Base-by-base conservation (phyloP, 2,329 filamentous ascomycete species). In the Tolypocladium tundrense region DNA sequence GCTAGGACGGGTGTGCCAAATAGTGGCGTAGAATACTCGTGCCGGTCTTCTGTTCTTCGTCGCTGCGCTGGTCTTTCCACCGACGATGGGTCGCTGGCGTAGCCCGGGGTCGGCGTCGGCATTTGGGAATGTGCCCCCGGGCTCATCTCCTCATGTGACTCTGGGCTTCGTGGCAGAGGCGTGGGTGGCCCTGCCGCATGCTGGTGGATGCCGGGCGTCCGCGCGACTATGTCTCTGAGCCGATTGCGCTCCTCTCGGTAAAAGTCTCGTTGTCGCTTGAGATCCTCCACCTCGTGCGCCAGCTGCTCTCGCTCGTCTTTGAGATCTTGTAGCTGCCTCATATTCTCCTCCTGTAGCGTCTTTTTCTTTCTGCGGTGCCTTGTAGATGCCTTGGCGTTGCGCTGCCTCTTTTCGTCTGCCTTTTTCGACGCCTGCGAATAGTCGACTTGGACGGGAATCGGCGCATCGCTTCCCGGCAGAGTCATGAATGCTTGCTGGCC, bases 321-420 rank as follows among this genome's bases (percentile, higher is more conserved):
- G 57, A 93, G 76, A 63, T 85, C 83, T 55, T 88, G 79, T 61
- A 93, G 85, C 54, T 82, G 86, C 57, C 81, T 79, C 19, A 83
- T 83, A 58, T 87, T 87, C 69, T 91, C 87, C 64, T 83, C 83
- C 69, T 93, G 89, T 69, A 88, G 87, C 67, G 91, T 89, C 73
- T 95, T 95, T 67, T 91, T 86, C 60, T 91, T 82, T 67, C 86
- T 84, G 57, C 91, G 83, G 63, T 95, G 94, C 59, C 91, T 82
- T 53, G 90, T 90, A 58, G 90, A 95, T 7, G 91, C 91, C 53
- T 88, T 88, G 45, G 91, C 91, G 67, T 96, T 96, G 55, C 90
- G 83, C 70, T 88, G 87, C 58, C 91, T 81, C 73, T 94, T 96
- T 71, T 95, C 90, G 66, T 94, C 89, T 43, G 90, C 88, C 65